These are phyloP conservation scores for Leccinum variicolor DNA, from an alignment of 768 basidiomycete species.

Conservation along the genomic window DNA sequence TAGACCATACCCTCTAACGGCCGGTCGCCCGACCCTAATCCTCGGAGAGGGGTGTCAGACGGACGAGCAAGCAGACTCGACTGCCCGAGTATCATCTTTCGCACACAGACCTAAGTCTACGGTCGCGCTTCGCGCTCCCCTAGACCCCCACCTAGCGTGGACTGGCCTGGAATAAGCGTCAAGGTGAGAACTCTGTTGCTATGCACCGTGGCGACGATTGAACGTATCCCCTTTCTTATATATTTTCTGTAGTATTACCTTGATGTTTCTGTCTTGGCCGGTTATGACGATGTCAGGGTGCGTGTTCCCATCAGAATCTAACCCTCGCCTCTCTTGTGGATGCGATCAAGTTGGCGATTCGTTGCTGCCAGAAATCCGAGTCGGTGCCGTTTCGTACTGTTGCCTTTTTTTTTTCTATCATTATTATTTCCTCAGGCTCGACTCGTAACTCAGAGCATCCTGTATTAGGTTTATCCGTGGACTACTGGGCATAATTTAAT, in stretches of 20 bases:
- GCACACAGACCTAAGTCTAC: too few species aligned
- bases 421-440: not conserved
- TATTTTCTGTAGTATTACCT: slow-evolving; percentile 56
- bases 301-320: slow-evolving; percentile 57
- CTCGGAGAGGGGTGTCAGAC: too few species aligned
- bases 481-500: not conserved
- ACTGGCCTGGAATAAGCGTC: slow-evolving; percentile 65
- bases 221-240: not conserved
- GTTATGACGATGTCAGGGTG: slow-evolving; percentile 59
- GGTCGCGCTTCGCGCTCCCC: too few species aligned
- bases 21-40: too few species aligned
- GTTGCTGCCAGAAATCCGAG: too few species aligned
- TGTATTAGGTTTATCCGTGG: not conserved
- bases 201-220: slow-evolving; percentile 2
- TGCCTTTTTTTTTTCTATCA: not conserved
- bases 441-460: slow-evolving; percentile 1
- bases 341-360: not conserved
- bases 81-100: too few species aligned
- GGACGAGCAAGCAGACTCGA: too few species aligned
- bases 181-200: slow-evolving; percentile 44
- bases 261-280: slow-evolving; percentile 64
- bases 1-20: too few species aligned
- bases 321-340: not conserved
- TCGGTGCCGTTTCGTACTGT: not conserved
- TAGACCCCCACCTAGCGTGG: too few species aligned